Evolutionary conservation across 352 stramenopile genomes (phyloP), one percentile per base, ranked within the genome.

Genomic region (Phytophthora ohioensis): DNA sequence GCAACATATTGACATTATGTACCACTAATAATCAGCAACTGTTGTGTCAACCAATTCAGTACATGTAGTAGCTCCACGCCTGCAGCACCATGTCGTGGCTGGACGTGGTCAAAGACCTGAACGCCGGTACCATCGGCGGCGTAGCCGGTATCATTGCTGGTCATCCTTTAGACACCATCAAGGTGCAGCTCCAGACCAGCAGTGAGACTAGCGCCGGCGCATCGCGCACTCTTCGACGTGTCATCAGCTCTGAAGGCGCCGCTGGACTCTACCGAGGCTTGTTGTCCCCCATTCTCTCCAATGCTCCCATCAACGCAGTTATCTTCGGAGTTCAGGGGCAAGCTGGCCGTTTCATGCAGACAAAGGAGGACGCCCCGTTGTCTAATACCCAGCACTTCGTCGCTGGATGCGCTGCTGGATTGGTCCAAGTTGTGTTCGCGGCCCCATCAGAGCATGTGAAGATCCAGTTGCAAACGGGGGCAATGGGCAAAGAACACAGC

Each of bases 91-190:
- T 60, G 53, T 46, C 53, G 57, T 93, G 85, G 85, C 70, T 91
- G 57, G 85, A 91, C 64, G 73, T 93, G 31, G 72, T 73, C 69
- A 93, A 91, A 68, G 85, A 93, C 76, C 73, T 93, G 62, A 91
- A 91, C 68, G 85, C 85, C 32, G 85, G 85, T 69, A 93, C 85
- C 34, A 79, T 91, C 51, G 85, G 82, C 64, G 85, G 85, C 67
- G 82, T 91, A 52, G 84, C 87, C 8, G 83, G 83, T 53, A 92
- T 94, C 76, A 64, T 92, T 21, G 83, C 85, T 27, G 86, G 88
- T 38, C 88, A 95, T 55, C 88, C 88, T 27, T 75, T 95, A 39
- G 88, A 95, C 79, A 95, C 88, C 30, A 83, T 95, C 76, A 95
- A 95, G 65, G 86, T 94, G 61, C 86, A 87, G 42, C 79, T 94